Base-by-base conservation (phyloP, 306 rosid genomes). In the Elaeagnus macrophylla region DNA sequence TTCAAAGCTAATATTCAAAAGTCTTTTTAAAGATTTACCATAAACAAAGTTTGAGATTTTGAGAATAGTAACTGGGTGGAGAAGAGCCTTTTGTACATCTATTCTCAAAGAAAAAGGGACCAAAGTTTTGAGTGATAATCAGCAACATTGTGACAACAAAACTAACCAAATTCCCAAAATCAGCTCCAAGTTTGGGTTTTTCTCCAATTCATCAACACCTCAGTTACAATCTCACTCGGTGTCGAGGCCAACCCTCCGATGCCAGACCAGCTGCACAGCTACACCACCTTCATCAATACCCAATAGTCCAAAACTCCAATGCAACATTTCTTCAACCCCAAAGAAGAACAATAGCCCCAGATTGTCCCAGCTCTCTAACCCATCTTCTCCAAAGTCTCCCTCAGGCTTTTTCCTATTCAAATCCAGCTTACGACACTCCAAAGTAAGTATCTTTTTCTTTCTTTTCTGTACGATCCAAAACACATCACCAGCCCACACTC, bases 21-120 rank as follows among this genome's bases (percentile, higher is more conserved):
- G 32, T 25, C 3, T 25, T 25, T 25, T 3, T 25, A 25, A 25
- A 25, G 32, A 25, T 25, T 5, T 2, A 35, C 49, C 18, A 39
- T 47, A 39, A 32, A 38, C n/a, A 5, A 54, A 39, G 5, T 16
- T 19, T 19, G 48, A 7, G 32, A 25, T 25, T 25, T 25, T 25
- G 32, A 25, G 51, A 46, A 83, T 87, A 93, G 95, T 87, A 81
- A 66, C 81, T 16, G 95, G 96, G 32, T 93, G 99, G 99, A 85
- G 96, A 79, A 77, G 95, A 59, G 96, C 95, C 2, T 93, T 93
- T 37, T 93, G 99, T 66, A 84, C 99, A 39, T 87, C 95, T 7
- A 79, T 82, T 49, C 79, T 85, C 7, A 80, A 76, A 70, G 89
- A 87, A 14, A 75, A 59, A 61, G 77, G 80, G 16, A 36, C 79